Conservation (phyloP, 805 yeast genomes). For the Nakazawaea anatomiae region DNA sequence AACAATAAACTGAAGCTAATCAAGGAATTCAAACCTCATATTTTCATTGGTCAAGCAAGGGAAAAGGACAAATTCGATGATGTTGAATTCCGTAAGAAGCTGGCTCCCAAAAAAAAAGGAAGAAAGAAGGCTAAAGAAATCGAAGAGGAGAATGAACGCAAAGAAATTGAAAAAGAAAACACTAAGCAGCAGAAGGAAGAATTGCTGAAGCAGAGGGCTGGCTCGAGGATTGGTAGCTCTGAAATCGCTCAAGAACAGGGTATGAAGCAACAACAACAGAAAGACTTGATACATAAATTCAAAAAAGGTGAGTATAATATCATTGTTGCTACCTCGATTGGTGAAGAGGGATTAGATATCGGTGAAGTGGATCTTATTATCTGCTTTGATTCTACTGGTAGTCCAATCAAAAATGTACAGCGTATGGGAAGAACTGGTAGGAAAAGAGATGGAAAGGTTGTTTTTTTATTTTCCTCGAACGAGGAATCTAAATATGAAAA, state of each 20-base stretch:
- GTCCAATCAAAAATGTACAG: constrained; percentile 90
- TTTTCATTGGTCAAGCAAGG: constrained; percentile 88
- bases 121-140: constrained; percentile 26
- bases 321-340: constrained; percentile 92
- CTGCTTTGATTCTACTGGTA: constrained; percentile 88
- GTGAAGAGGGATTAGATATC: constrained; percentile 97
- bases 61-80: constrained; percentile 69
- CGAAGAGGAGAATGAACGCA: constrained; percentile 24
- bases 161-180: constrained; percentile 21
- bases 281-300: constrained; percentile 68
- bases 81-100: constrained; percentile 36
- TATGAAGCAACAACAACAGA: constrained; percentile 88
- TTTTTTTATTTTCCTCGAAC: constrained; percentile 66
- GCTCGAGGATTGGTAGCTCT: constrained; percentile 48
- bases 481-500: constrained; percentile 77
- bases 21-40: constrained; percentile 54
- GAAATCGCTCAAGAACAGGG: constrained; percentile 76
- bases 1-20: constrained; percentile 20
- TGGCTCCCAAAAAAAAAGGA: constrained; percentile 38
- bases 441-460: constrained; percentile 80
- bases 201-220: constrained; percentile 12
- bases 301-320: constrained; percentile 69
- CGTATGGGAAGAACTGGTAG: constrained; percentile 99
- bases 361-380: constrained; percentile 95
- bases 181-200: constrained; percentile 13